phyloP scores from a whole-genome alignment of 371 early-diverging fungal species.

The Choanephora cucurbitarum region DNA sequence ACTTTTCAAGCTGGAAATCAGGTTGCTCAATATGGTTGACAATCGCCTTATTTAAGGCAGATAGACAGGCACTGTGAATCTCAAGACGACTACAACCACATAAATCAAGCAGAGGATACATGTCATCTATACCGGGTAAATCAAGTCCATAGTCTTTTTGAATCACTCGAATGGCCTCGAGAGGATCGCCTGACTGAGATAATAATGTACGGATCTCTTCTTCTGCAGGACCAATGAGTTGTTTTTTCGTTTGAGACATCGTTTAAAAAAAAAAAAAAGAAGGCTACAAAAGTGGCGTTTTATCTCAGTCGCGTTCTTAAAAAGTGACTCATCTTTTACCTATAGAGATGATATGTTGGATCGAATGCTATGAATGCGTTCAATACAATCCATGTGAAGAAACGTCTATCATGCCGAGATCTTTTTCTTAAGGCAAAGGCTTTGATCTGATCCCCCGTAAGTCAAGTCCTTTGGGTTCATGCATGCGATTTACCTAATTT shows the following conservation, averaged over 20 bases:
- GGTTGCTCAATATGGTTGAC: constrained; percentile 38
- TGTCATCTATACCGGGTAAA: constrained; percentile 57
- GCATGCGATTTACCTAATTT: no score
- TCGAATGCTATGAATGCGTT: no score
- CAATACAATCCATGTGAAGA: no score
- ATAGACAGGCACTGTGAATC: constrained; percentile 59
- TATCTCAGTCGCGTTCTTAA: no score
- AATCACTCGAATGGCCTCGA: constrained; percentile 40
- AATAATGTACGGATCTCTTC: constrained; percentile 36
- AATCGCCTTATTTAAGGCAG: constrained; percentile 51
- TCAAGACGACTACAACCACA: constrained; percentile 56
- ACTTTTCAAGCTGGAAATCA: constrained; percentile 52
- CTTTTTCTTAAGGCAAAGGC: no score
- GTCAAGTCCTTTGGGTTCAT: no score
- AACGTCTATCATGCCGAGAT: no score
- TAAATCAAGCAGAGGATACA: constrained; percentile 64
- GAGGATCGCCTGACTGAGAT: constrained; percentile 40
- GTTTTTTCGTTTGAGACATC: constrained; percentile 15
- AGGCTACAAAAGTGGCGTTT: background rate
- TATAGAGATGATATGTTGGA: no score
- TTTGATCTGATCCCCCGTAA: no score
- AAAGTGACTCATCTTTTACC: no score
- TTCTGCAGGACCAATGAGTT: constrained; percentile 36
- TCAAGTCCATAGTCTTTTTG: constrained; percentile 42
- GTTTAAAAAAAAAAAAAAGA: background rate